Percentiles rank a stretch among this genome's conserved stretches.
Conservation (phyloP, 2,329 filamentous ascomycete genomes). For the Tolypocladium endophyticum region DNA sequence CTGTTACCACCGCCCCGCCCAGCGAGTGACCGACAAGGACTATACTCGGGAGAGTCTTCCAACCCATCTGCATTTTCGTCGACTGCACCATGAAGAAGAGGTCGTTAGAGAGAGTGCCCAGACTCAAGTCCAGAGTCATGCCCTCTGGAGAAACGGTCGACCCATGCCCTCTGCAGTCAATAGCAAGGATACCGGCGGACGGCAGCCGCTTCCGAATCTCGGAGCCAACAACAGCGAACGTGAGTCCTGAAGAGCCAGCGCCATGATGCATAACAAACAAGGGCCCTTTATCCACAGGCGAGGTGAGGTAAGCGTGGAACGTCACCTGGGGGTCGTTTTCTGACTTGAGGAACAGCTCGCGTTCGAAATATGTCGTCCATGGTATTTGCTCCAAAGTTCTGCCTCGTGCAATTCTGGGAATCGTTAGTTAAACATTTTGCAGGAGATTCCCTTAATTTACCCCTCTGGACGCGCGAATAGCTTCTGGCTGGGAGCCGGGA, state of each 20-base stretch:
- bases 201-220: constrained; percentile 72
- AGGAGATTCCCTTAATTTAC: constrained; percentile 25
- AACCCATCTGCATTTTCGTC: constrained; percentile 58
- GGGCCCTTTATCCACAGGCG: constrained; percentile 63
- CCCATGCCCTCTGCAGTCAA: constrained; percentile 84
- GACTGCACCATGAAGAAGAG: constrained; percentile 58
- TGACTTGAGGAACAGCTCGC: constrained; percentile 65
- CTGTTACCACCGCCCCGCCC: constrained; percentile 82
- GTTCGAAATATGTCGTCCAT: constrained; percentile 87
- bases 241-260: constrained; percentile 84
- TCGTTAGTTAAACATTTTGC: constrained; percentile 3
- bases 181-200: constrained; percentile 68
- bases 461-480: constrained; percentile 62
- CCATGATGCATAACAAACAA: constrained; percentile 93
- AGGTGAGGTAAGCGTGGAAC: constrained; percentile 82
- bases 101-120: constrained; percentile 64
- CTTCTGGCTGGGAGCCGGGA: constrained; percentile 63
- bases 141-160: constrained; percentile 43
- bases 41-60: constrained; percentile 62
- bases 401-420: constrained; percentile 34
- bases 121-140: constrained; percentile 50
- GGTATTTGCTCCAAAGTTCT: constrained; percentile 55
- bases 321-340: constrained; percentile 36
- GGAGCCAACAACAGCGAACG: constrained; percentile 71
- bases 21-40: constrained; percentile 86